Evolutionary conservation across 2,329 filamentous ascomycete genomes (phyloP), one percentile per base, ranked within the genome.

Genomic region (Didymella keratinophila): DNA sequence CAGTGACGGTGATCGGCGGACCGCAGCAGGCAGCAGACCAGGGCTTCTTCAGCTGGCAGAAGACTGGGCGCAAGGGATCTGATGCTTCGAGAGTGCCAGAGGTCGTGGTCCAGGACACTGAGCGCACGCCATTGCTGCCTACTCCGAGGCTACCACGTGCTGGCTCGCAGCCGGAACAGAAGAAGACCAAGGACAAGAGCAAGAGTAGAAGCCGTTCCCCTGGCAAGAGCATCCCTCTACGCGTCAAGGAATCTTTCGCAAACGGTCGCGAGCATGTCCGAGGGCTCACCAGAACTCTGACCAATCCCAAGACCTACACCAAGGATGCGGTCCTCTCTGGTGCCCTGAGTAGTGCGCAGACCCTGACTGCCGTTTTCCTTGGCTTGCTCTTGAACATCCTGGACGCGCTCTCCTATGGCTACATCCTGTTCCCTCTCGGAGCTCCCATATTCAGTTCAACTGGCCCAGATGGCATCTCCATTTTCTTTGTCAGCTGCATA

Each of bases 401-500:
- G 20, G 95, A 99, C 80, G 95, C 93, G 6, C 80, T 99, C 39
- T 98, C 94, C 2, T 99, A 99, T 71, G 95, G 91, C 84, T 78
- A 75, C 52, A 97, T 97, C 70, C 80, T 99, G 12, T 99, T 99
- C 66, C 95, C 95, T 0, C 83, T 99, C 0, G 93, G 94, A 7
- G 90, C 91, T 62, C 87, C 91, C 8, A 85, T 97, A 20, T 99
- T 99, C 75, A 86, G 89, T 27, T 85, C 89, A 62, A 86, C 98
- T 7, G 95, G 94, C 1, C 89, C 94, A 0, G 94, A 97, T 56
- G 95, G 95, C 23, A 97, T 99, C 55, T 97, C 95, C 0, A 97
- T 99, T 78, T 99, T 98, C 80, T 99, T 98, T 76, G 91, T 99
- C 67, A 97, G 93, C 82, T 97, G 93, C 56, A 97, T 99, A 63